These are phyloP conservation scores for Diversispora eburnea DNA, from an alignment of 192 early-diverging fungal genomes.

Conservation along the genomic window DNA sequence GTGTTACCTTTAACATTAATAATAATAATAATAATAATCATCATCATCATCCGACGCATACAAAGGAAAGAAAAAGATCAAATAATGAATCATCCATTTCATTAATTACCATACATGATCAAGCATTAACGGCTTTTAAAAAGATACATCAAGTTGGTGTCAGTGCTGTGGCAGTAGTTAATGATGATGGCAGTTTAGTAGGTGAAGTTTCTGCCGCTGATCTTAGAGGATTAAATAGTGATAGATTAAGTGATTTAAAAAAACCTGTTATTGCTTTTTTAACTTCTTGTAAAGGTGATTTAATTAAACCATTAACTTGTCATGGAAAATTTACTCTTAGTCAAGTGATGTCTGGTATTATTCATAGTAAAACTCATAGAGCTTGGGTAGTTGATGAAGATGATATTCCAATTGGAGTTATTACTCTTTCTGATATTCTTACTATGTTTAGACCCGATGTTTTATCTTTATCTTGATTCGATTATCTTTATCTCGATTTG, in stretches of 20 bases:
- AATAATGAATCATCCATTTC: slow-evolving; percentile 28
- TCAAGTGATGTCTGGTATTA: slow-evolving; percentile 50
- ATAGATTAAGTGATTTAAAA: slow-evolving; percentile 52
- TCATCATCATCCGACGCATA: too few relatives aligned
- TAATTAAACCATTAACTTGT: slow-evolving; percentile 52
- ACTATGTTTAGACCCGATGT: slow-evolving; percentile 39
- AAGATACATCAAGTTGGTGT: slow-evolving; percentile 43
- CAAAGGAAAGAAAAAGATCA: not conserved
- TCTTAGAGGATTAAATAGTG: slow-evolving; percentile 64
- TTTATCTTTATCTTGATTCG: not conserved
- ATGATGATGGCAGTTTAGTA: slow-evolving; percentile 54
- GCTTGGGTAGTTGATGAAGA: slow-evolving; percentile 64
- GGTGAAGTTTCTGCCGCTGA: slow-evolving; percentile 71
- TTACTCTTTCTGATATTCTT: slow-evolving; percentile 69
- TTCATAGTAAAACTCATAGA: slow-evolving; percentile 51
- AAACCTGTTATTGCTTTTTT: slow-evolving; percentile 66
- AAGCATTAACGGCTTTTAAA: slow-evolving; percentile 44
- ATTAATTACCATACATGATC: slow-evolving; percentile 41
- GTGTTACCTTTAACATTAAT: too few relatives aligned
- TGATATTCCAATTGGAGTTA: slow-evolving; percentile 61
- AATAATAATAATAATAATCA: not conserved
- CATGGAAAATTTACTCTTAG: slow-evolving; percentile 48
- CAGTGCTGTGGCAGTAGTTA: slow-evolving; percentile 61
- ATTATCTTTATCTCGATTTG: too few relatives aligned
- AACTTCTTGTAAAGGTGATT: slow-evolving; percentile 50